A percentile compares a stretch with the other conserved stretches of the same genome.
These are phyloP conservation scores for Alternaria infectoria DNA, from an alignment of 2,329 filamentous ascomycete genomes.

Conservation along the genomic window DNA sequence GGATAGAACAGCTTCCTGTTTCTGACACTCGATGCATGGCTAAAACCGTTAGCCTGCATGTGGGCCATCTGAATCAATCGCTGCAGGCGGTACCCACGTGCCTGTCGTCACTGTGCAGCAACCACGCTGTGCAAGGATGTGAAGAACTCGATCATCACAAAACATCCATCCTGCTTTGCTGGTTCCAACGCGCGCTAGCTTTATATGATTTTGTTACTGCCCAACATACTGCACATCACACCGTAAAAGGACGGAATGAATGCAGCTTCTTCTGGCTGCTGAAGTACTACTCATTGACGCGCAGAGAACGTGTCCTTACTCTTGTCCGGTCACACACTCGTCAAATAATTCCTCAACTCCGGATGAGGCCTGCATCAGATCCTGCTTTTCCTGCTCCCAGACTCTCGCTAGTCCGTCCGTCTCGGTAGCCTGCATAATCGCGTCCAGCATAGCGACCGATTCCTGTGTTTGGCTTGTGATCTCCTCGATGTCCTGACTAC, in stretches of 20 bases:
- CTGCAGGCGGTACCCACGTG: neutral
- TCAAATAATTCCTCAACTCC: conserved; percentile 18
- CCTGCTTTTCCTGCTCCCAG: conserved; percentile 26
- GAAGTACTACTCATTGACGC: neutral
- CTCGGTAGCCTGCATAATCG: conserved; percentile 25
- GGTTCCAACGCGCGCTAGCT: neutral
- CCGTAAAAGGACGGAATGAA: neutral
- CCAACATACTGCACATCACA: neutral
- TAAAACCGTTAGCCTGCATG: neutral
- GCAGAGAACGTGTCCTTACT: neutral
- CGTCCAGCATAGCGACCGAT: conserved; percentile 35
- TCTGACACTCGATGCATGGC: neutral
- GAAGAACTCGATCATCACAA: neutral
- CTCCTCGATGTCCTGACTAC: conserved; percentile 17
- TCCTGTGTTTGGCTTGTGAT: conserved; percentile 30
- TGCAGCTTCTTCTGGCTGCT: neutral
- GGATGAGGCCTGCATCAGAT: conserved; percentile 8
- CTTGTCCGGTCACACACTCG: neutral
- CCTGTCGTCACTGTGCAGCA: conserved; percentile 11
- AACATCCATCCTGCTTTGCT: neutral
- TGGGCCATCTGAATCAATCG: neutral
- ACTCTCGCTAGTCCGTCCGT: conserved; percentile 3
- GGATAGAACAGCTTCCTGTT: neutral
- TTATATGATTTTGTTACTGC: neutral
- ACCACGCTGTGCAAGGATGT: neutral